A percentile compares a stretch with the other conserved stretches of the same genome.
phyloP scores from a whole-genome alignment of 2,329 filamentous ascomycete species.

The Fusarium sp. region DNA sequence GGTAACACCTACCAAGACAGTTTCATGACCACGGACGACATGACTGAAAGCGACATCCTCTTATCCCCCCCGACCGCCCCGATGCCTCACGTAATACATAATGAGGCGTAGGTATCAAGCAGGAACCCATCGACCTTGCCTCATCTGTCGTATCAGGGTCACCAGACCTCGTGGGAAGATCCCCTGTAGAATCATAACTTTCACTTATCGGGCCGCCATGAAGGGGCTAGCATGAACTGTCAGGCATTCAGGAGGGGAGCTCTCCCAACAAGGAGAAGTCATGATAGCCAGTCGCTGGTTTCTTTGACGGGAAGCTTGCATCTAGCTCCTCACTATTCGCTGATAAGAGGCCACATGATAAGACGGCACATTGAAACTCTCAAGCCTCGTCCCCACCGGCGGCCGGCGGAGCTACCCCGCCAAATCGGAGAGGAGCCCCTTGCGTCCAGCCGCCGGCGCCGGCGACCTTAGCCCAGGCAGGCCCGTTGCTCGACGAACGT shows the following conservation, averaged over 20 bases:
- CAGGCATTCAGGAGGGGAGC: constrained; percentile 23
- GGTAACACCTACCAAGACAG: constrained; percentile 27
- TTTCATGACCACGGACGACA: constrained; percentile 18
- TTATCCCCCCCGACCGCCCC: constrained; percentile 13
- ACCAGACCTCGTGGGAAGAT: constrained; percentile 23
- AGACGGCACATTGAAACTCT: constrained; percentile 29
- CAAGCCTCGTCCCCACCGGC: constrained; percentile 40
- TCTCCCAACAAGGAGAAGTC: constrained; percentile 38
- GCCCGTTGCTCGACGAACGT: neutral
- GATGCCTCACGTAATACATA: constrained; percentile 36
- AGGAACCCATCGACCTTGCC: constrained; percentile 22
- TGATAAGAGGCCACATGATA: constrained; percentile 44
- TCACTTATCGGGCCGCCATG: constrained; percentile 34
- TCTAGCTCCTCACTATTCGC: constrained; percentile 35
- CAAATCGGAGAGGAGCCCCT: constrained; percentile 39
- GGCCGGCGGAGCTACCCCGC: constrained; percentile 42
- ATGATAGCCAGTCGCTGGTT: constrained; percentile 34
- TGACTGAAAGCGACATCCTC: constrained; percentile 20
- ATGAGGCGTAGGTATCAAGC: constrained; percentile 32
- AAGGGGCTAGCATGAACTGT: constrained; percentile 21
- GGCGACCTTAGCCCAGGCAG: constrained; percentile 1
- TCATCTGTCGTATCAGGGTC: constrained; percentile 31
- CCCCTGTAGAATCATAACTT: constrained; percentile 39
- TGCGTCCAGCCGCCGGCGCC: constrained; percentile 32
- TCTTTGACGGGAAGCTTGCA: constrained; percentile 23